phyloP scores from a whole-genome alignment of 192 early-diverging fungal species.

The Cetraspora pellucida region DNA sequence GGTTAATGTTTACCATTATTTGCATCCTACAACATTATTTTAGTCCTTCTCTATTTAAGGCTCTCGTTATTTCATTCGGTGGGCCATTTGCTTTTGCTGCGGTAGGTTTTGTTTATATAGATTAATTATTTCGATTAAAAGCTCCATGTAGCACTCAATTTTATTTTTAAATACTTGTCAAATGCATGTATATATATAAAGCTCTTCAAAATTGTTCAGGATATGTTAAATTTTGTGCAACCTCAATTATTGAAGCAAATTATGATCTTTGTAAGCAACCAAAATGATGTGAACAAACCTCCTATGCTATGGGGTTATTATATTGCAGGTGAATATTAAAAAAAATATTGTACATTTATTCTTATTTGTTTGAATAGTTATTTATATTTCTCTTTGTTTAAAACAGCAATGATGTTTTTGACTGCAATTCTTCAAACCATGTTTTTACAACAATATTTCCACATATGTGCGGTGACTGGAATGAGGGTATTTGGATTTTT shows the following conservation, averaged over 20 bases:
- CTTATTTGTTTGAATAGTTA: neutral
- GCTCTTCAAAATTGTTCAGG: constrained; percentile 77
- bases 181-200: constrained; percentile 12
- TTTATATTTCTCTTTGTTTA: neutral
- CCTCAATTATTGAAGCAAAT: constrained; percentile 77
- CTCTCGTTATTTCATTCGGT: constrained; percentile 63
- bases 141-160: neutral
- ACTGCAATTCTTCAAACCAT: constrained; percentile 76
- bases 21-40: neutral
- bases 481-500: constrained; percentile 52
- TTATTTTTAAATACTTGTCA: too few relatives aligned
- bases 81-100: constrained; percentile 70
- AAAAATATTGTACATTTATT: neutral
- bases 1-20: neutral
- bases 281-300: constrained; percentile 58
- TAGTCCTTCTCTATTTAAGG: constrained; percentile 76
- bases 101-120: constrained; percentile 27
- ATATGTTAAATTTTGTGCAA: constrained; percentile 76
- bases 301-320: constrained; percentile 68
- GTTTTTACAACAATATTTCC: constrained; percentile 88
- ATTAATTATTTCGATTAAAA: neutral
- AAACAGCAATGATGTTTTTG: constrained; percentile 67
- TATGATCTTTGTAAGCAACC: constrained; percentile 65
- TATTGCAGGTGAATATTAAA: constrained; percentile 61
- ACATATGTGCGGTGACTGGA: constrained; percentile 74